Percentiles rank a stretch among this genome's conserved stretches.
Evolutionary conservation across 2,329 filamentous ascomycete genomes (phyloP).

Genomic region (Penicillium decumbens): DNA sequence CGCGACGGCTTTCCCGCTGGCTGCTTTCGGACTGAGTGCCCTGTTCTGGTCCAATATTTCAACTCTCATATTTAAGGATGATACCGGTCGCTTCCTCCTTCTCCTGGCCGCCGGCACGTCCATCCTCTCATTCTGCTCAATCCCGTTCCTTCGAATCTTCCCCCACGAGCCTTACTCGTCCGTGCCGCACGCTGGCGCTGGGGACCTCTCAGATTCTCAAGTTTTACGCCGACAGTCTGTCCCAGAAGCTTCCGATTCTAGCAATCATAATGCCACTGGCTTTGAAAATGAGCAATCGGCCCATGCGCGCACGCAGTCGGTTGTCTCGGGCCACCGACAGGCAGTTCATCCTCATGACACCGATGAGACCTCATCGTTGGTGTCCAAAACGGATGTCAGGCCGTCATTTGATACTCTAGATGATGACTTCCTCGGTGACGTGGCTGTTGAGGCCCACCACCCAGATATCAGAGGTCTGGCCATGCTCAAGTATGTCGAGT

Average conservation of each 20-base stretch:
- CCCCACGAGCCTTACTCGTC: slow-evolving; percentile 46
- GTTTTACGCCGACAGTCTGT: slow-evolving; percentile 31
- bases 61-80: slow-evolving; percentile 71
- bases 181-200: slow-evolving; percentile 30
- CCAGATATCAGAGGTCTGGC: slow-evolving; percentile 85
- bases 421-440: slow-evolving; percentile 55
- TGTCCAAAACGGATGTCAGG: slow-evolving; percentile 57
- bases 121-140: slow-evolving; percentile 66
- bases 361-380: slow-evolving; percentile 76
- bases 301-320: slow-evolving; percentile 31
- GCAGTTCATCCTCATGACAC: slow-evolving; percentile 38
- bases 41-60: slow-evolving; percentile 90
- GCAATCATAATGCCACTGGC: slow-evolving; percentile 34
- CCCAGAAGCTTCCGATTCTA: slow-evolving; percentile 23
- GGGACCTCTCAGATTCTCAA: slow-evolving; percentile 32
- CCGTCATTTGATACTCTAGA: slow-evolving; percentile 49
- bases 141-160: slow-evolving; percentile 79
- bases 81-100: slow-evolving; percentile 75
- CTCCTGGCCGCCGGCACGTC: slow-evolving; percentile 77
- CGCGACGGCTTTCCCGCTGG: slow-evolving; percentile 86
- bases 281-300: slow-evolving; percentile 27
- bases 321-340: slow-evolving; percentile 24
- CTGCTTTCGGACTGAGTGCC: slow-evolving; percentile 89
- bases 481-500: slow-evolving; percentile 67
- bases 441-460: slow-evolving; percentile 66